phyloP scores from a whole-genome alignment of 2,329 filamentous ascomycete genomes.

The Pyrenophora teres region DNA sequence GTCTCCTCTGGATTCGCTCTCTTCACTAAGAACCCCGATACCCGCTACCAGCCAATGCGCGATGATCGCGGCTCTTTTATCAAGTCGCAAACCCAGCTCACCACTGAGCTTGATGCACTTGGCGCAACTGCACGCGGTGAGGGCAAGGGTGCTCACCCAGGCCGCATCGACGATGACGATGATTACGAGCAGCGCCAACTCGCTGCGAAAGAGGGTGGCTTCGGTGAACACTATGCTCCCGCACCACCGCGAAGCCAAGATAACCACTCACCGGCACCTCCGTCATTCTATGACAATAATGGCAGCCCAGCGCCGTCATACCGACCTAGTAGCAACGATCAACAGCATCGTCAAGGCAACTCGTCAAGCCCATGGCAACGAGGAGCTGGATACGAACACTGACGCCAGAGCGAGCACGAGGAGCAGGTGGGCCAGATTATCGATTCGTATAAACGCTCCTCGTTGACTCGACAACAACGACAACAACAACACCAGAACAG shows the following conservation, averaged over 20 bases:
- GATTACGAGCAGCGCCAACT: constrained; percentile 52
- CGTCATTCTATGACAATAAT: constrained; percentile 44
- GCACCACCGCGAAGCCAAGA: constrained; percentile 53
- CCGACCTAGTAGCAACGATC: constrained; percentile 46
- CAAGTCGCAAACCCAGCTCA: constrained; percentile 88
- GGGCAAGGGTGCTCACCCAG: constrained; percentile 52
- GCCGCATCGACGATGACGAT: constrained; percentile 74
- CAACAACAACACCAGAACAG: constrained; percentile 22
- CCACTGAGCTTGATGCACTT: constrained; percentile 87
- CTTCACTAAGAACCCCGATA: constrained; percentile 91
- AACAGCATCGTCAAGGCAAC: constrained; percentile 53
- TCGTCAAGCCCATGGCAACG: constrained; percentile 68
- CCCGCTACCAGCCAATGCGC: constrained; percentile 93
- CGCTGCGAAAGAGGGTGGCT: constrained; percentile 41
- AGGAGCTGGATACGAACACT: constrained; percentile 67
- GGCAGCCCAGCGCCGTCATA: constrained; percentile 39
- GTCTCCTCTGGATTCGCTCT: constrained; percentile 78
- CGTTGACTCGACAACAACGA: constrained; percentile 21
- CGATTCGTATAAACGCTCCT: constrained; percentile 43
- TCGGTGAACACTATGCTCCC: constrained; percentile 50
- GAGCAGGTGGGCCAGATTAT: constrained; percentile 43
- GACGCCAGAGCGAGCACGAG: constrained; percentile 48
- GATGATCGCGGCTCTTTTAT: constrained; percentile 97
- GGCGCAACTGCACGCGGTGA: constrained; percentile 88
- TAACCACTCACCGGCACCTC: constrained; percentile 24